Evolutionary conservation across 495 filamentous ascomycete species (phyloP).

Genomic region (Daldinia childiae): DNA sequence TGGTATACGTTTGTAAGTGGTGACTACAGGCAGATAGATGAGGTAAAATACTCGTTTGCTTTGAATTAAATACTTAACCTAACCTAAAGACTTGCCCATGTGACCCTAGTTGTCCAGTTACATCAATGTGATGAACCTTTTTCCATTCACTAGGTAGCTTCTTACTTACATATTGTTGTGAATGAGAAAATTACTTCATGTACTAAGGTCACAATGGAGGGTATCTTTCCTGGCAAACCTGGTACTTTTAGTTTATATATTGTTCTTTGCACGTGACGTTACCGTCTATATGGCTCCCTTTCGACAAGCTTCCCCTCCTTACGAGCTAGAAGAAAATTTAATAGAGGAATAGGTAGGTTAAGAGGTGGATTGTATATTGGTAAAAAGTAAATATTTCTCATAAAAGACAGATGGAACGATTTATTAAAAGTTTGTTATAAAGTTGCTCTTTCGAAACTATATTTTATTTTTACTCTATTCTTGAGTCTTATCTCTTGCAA

Average conservation of each 20-base stretch:
- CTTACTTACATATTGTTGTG: neutral
- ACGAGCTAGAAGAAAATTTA: neutral
- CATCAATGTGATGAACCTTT: neutral
- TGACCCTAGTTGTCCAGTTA: neutral
- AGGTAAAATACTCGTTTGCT: too few species aligned
- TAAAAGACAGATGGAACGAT: neutral
- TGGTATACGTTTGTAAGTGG: too few species aligned
- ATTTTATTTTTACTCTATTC: neutral
- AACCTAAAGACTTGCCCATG: too few species aligned
- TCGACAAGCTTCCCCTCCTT: constrained; percentile 3
- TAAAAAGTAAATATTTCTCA: neutral
- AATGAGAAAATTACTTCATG: neutral
- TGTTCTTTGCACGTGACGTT: neutral
- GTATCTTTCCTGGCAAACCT: neutral
- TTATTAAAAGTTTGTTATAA: neutral
- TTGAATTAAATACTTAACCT: too few species aligned
- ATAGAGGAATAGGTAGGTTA: neutral
- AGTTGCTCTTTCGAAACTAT: neutral
- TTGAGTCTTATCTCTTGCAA: neutral
- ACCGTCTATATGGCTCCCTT: neutral
- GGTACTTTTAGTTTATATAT: neutral
- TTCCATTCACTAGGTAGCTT: neutral
- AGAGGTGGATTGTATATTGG: neutral
- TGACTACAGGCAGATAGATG: too few species aligned
- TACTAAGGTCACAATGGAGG: neutral